These are phyloP conservation scores for Athelia sp. DNA, from an alignment of 1,284 basidiomycete species.

Conservation along the genomic window DNA sequence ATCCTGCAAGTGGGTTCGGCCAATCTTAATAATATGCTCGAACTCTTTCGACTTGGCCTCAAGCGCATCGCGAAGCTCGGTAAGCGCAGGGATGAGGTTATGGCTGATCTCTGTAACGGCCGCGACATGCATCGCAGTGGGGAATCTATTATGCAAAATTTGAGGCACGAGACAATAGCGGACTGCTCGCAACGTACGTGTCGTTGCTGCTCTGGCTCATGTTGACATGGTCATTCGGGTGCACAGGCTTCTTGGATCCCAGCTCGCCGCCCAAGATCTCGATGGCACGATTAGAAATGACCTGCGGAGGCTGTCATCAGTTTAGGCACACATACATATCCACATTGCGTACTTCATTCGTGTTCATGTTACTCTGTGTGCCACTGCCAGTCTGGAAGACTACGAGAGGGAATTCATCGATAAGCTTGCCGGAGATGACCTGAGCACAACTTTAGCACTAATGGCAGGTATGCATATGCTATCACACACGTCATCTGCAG, in stretches of 20 bases:
- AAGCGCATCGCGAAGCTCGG: constrained; percentile 80
- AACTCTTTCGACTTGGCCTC: constrained; percentile 80
- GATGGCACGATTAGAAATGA: constrained; percentile 98
- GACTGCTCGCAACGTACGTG: constrained; percentile 52
- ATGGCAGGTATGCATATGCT: background rate
- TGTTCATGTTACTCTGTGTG: constrained; percentile 99
- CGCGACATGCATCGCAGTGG: constrained; percentile 98
- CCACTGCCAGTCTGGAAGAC: constrained; percentile 99
- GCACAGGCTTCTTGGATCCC: constrained; percentile 95
- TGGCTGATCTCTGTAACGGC: constrained; percentile 87
- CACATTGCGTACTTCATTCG: constrained; percentile 71
- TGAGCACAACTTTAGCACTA: constrained; percentile 23
- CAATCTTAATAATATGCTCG: constrained; percentile 96
- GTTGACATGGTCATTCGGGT: constrained; percentile 99
- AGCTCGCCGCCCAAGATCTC: constrained; percentile 95
- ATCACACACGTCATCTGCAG: constrained; percentile 83
- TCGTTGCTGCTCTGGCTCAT: constrained; percentile 99
- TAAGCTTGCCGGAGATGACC: constrained; percentile 95
- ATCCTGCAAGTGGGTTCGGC: constrained; percentile 97
- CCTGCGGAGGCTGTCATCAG: constrained; percentile 30
- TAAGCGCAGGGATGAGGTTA: constrained; percentile 82
- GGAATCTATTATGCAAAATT: constrained; percentile 63
- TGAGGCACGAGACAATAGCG: constrained; percentile 2
- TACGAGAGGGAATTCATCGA: constrained; percentile 96
- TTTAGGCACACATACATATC: background rate